phyloP scores from a whole-genome alignment of 1,284 basidiomycete genomes.

The Laetiporus sulphureus region DNA sequence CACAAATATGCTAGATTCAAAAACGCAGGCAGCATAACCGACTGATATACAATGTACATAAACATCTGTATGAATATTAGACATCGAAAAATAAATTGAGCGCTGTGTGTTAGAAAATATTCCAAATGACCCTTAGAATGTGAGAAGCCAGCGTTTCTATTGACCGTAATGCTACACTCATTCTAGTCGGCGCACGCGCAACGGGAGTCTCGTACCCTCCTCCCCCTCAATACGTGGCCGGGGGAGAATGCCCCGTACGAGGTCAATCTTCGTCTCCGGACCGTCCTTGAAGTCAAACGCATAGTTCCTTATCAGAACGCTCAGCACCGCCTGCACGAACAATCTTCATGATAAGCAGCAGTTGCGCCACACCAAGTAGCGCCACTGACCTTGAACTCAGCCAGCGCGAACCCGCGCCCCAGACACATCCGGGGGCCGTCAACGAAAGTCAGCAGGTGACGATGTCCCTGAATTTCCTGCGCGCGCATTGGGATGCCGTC shows the following conservation, averaged over 20 bases:
- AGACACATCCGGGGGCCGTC: constrained; percentile 36
- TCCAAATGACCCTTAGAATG: too few species aligned
- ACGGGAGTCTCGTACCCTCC: constrained; percentile 34
- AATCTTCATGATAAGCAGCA: background rate
- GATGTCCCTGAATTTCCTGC: constrained; percentile 33
- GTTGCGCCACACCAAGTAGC: constrained; percentile 1
- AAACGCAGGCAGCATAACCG: too few species aligned
- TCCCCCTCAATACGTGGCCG: constrained; percentile 38
- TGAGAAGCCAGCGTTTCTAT: too few species aligned
- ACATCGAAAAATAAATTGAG: too few species aligned
- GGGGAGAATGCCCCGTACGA: constrained; percentile 29
- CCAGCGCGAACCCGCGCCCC: constrained; percentile 34
- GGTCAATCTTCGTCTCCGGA: constrained; percentile 29
- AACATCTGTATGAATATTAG: too few species aligned
- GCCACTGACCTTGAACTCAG: constrained; percentile 40
- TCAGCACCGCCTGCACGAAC: constrained; percentile 33
- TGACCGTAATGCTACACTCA: too few species aligned
- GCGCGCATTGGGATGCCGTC: constrained; percentile 19
- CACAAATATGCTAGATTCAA: too few species aligned
- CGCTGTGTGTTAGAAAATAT: too few species aligned
- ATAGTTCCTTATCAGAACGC: constrained; percentile 38
- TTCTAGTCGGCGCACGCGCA: constrained; percentile 29
- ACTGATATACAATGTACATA: too few species aligned
- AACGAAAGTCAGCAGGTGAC: constrained; percentile 33
- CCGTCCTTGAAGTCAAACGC: constrained; percentile 38